Evolutionary conservation across 164 flowering plant species (phyloP).

Genomic region (Magnolia kwangsiensis): DNA sequence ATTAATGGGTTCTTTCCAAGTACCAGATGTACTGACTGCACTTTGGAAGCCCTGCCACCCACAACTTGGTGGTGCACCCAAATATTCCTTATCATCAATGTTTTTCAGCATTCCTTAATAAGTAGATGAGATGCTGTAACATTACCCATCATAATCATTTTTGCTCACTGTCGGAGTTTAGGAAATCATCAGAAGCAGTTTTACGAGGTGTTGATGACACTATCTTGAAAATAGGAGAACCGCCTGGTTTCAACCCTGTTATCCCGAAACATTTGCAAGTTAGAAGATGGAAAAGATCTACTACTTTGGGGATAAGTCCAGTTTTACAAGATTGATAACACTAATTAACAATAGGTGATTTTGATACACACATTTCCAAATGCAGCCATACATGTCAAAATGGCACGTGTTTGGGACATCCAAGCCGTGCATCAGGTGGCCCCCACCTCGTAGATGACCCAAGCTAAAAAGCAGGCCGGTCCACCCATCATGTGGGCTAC

Average conservation of each 20-base stretch:
- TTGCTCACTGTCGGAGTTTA: slow-evolving; percentile 89
- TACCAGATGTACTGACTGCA: background rate
- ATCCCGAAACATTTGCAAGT: slow-evolving; percentile 4
- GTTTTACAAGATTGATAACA: background rate
- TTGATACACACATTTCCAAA: background rate
- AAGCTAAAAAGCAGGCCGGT: too few species aligned
- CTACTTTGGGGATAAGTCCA: background rate
- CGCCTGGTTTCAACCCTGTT: slow-evolving; percentile 68
- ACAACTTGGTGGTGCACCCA: background rate
- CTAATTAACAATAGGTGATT: too few species aligned
- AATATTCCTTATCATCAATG: background rate
- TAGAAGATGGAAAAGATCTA: background rate
- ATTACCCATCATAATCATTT: slow-evolving; percentile 95
- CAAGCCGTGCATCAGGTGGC: too few species aligned
- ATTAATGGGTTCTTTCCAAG: background rate
- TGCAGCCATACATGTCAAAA: background rate
- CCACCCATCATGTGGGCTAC: too few species aligned
- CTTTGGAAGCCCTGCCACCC: background rate
- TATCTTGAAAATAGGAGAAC: slow-evolving; percentile 70
- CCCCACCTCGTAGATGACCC: too few species aligned
- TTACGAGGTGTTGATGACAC: slow-evolving; percentile 49
- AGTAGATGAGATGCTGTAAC: slow-evolving; percentile 5
- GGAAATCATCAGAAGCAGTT: slow-evolving; percentile 75
- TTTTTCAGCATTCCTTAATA: background rate
- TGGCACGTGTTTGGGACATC: background rate